Evolutionary conservation across 345 rosid genomes (phyloP).

Genomic region (Corymbia maculata): DNA sequence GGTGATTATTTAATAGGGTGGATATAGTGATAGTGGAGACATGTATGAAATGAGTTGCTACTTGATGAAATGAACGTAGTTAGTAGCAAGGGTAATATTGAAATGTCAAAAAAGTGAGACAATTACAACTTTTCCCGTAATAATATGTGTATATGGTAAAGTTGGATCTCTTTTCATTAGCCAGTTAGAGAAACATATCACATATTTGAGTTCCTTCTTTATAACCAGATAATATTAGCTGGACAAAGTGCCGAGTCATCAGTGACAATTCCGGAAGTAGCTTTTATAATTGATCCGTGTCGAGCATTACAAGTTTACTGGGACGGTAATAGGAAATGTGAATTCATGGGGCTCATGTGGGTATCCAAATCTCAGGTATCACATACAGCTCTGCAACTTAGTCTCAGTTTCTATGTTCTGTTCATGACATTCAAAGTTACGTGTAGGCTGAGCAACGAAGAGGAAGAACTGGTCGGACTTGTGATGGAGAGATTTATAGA

Average conservation of each 20-base stretch:
- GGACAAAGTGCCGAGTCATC: constrained; percentile 55
- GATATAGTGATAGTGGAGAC: background rate
- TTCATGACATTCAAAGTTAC: background rate
- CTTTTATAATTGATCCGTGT: constrained; percentile 83
- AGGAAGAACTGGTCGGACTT: constrained; percentile 95
- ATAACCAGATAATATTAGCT: constrained; percentile 66
- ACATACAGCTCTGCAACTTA: background rate
- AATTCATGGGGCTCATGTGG: constrained; percentile 73
- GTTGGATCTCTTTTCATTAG: background rate
- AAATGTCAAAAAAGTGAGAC: background rate
- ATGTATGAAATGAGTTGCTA: background rate
- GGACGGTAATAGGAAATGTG: constrained; percentile 46
- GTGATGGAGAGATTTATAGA: constrained; percentile 88
- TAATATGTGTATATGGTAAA: background rate
- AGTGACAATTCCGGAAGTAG: constrained; percentile 89
- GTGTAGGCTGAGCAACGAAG: constrained; percentile 80
- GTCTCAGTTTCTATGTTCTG: background rate
- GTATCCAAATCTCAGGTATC: constrained; percentile 87
- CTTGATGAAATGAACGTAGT: background rate
- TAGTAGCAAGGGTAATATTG: background rate
- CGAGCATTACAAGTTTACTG: constrained; percentile 86
- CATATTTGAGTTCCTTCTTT: background rate
- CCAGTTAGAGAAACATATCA: background rate
- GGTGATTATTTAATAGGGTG: background rate
- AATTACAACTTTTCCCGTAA: background rate